Percentiles rank a stretch among this genome's conserved stretches.
Evolutionary conservation across 2,329 filamentous ascomycete genomes (phyloP).

Genomic region (Neurospora sp.): DNA sequence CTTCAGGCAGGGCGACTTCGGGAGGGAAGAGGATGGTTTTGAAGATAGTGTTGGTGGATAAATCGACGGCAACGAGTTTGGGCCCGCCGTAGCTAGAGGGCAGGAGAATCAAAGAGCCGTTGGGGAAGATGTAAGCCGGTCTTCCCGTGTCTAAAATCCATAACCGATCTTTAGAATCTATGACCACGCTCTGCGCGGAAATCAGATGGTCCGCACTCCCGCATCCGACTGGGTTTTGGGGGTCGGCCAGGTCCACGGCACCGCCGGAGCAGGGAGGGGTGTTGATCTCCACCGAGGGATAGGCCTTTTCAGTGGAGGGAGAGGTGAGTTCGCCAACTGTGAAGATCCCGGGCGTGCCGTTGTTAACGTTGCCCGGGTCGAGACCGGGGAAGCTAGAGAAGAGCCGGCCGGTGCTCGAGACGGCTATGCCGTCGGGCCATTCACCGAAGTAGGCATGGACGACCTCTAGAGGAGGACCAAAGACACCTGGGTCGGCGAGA

Average conservation of each 20-base stretch:
- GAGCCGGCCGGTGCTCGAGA: background rate
- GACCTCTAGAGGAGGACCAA: background rate
- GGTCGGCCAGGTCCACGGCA: background rate
- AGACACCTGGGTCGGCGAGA: background rate
- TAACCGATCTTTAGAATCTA: background rate
- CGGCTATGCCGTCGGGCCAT: background rate
- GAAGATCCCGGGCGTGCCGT: background rate
- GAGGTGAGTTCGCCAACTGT: background rate
- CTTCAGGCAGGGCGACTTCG: background rate
- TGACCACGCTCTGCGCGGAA: background rate
- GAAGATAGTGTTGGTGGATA: background rate
- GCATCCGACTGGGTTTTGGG: background rate
- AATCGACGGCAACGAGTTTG: background rate
- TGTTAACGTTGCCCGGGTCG: background rate
- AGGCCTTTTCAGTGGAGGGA: background rate
- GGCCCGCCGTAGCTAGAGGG: background rate
- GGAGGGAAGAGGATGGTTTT: background rate
- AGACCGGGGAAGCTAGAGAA: background rate
- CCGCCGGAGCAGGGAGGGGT: background rate
- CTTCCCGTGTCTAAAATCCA: background rate
- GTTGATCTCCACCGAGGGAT: background rate
- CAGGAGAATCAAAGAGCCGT: accelerated
- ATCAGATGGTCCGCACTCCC: background rate
- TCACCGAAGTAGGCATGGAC: background rate
- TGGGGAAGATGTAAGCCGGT: background rate